Base-by-base conservation (phyloP, 2,329 filamentous ascomycete species). In the Mycosphaerelloides madeirae region DNA sequence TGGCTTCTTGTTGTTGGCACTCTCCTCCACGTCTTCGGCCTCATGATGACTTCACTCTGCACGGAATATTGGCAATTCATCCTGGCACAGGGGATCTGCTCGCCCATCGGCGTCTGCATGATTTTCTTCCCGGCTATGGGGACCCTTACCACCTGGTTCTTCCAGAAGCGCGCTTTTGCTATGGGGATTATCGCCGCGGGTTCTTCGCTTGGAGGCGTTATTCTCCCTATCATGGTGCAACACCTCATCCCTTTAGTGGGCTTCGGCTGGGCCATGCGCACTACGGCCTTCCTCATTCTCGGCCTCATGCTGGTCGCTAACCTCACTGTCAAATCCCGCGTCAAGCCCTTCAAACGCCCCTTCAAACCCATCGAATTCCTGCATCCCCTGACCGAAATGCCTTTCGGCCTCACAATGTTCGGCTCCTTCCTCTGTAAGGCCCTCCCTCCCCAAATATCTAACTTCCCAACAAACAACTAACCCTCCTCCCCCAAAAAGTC, bases 1-100 rank as follows among this genome's bases (percentile, higher is more conserved):
- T 39, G 38, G 18, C 28, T 47, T 3, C 44, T 47, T 11, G 29
- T 78, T 1, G 57, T 59, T 7, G 79, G 79, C 9, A 73, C 69
- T 0, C 64, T 81, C 44, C 58, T 80, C 19, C 76, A 81, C 44
- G 73, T 83, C n/a, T 76, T 83, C 41, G 75, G 77, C 2, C 57
- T 84, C 2, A 83, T 84, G 77, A 81, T 83, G 78, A 71, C 77
- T 0, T 76, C 71, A 6, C 61, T 84, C 44, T 81, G 69, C 41
- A 74, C 66, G 0, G 53, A 75, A 43, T 79, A 77, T 58, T 79
- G 73, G 49, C 76, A 78, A 31, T 73, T 78, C 55, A 61, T 79
- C 38, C 71, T 80, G 28, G 46, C 46, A 0, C 77, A 81, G 50
- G 74, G 72, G 3, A 62, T 79, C 4, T 78, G 74, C 57, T 74